Evolutionary conservation across 2,329 filamentous ascomycete genomes (phyloP).

Genomic region (Botryotinia globosa): DNA sequence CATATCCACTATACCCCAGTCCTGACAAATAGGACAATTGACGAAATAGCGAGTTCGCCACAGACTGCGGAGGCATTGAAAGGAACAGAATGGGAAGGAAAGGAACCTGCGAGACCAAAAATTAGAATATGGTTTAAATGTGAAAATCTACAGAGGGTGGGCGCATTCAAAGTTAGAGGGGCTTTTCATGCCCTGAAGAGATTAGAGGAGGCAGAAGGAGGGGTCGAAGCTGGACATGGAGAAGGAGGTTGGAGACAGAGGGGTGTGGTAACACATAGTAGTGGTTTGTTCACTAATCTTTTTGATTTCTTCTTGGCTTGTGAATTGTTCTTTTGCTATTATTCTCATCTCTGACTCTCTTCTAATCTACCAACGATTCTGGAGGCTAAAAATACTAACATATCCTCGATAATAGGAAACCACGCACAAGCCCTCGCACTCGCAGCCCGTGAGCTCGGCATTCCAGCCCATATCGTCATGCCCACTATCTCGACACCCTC

Average conservation of each 20-base stretch:
- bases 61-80: conserved; percentile 53
- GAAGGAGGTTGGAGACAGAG: conserved; percentile 56
- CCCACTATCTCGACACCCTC: conserved; percentile 77
- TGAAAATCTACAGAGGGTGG: conserved; percentile 87
- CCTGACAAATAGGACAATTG: conserved; percentile 73
- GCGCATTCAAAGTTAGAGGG: conserved; percentile 88
- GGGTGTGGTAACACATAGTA: conserved; percentile 88
- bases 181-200: conserved; percentile 82
- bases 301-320: neutral
- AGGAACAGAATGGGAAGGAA: conserved; percentile 56
- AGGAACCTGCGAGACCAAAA: conserved; percentile 58
- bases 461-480: conserved; percentile 90
- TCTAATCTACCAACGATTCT: neutral
- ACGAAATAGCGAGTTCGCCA: conserved; percentile 69
- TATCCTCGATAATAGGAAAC: conserved; percentile 60
- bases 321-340: neutral
- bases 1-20: conserved; percentile 83
- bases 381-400: neutral
- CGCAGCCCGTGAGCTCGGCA: conserved; percentile 68
- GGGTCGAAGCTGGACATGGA: conserved; percentile 60
- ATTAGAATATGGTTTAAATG: conserved; percentile 89
- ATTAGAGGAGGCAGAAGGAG: conserved; percentile 60
- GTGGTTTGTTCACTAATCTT: conserved; percentile 52
- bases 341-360: neutral
- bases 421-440: conserved; percentile 91